Conservation (phyloP, 805 yeast genomes). For the Maudiozyma saulgeensis region DNA sequence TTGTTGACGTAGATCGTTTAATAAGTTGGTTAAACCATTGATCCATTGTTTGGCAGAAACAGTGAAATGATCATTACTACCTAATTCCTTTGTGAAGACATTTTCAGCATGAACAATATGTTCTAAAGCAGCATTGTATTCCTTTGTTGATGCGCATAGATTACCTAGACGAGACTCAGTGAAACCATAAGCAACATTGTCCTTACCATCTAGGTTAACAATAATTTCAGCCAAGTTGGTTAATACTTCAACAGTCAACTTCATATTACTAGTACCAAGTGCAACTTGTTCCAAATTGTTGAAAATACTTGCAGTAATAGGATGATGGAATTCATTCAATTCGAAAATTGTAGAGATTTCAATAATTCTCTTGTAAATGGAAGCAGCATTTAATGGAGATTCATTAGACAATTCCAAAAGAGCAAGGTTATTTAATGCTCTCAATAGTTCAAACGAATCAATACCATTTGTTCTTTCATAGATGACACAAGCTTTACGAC, state of each 20-base stretch:
- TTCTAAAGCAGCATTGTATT: conserved; percentile 46
- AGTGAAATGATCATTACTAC: conserved; percentile 59
- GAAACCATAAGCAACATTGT: conserved; percentile 53
- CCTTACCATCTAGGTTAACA: conserved; percentile 42
- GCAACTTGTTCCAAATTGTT: conserved; percentile 43
- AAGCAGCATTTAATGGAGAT: conserved; percentile 50
- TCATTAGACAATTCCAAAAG: conserved; percentile 55
- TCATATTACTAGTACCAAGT: conserved; percentile 45
- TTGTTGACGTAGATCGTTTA: conserved; percentile 21
- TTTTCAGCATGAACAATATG: conserved; percentile 47
- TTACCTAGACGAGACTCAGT: conserved; percentile 64
- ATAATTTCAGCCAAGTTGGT: conserved; percentile 45
- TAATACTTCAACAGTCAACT: conserved; percentile 47
- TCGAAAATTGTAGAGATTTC: conserved; percentile 26
- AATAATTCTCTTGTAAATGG: conserved; percentile 51
- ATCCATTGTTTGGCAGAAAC: conserved; percentile 60
- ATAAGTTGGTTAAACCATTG: conserved; percentile 40
- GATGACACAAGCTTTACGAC: conserved; percentile 61
- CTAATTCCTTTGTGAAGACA: conserved; percentile 48
- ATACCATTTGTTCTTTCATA: conserved; percentile 74
- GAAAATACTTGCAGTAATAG: conserved; percentile 55
- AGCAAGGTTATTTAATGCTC: conserved; percentile 67
- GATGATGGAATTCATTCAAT: conserved; percentile 61
- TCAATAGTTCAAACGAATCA: conserved; percentile 68
- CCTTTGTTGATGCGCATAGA: conserved; percentile 42